Evolutionary conservation across 768 basidiomycete species (phyloP), one percentile per base, ranked within the genome.

Genomic region (Serendipita sp.): DNA sequence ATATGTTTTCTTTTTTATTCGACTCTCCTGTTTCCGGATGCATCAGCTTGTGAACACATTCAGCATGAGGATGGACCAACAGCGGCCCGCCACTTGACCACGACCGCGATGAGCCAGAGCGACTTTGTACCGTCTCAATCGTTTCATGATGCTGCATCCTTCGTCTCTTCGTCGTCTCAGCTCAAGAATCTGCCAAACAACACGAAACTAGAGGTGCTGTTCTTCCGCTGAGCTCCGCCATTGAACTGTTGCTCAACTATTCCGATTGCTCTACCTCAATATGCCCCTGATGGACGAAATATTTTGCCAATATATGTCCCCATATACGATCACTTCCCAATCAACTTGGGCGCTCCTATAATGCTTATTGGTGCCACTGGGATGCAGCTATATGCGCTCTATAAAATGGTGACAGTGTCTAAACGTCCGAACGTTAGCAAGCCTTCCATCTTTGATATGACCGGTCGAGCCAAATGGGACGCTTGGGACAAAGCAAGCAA

Each of bases 381-480:
- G 62, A 70, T 74, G 56, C 58, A 92, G 89, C 74, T 92, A n/a
- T 92, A 92, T 72, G 88, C 85, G 62, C 74, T 91, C 62, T 92
- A 82, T 81, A 92, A 92, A 71, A 81, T 75, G 70, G 71, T 89
- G 20, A 89, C 84, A 9, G 78, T 82, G 22, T 78, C 84, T 67
- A 70, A 3, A 71, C 72, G 3, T 3, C 90, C 89, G 13, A 75
- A 73, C 42, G 76, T 75, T 31, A 69, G 81, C 14, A 80, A 85
- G 2, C 90, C 90, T 2, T 84, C 82, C 22, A 74, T 92, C 43
- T 87, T 91, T 70, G 88, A 91, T 67, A 77, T 87, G 72, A 78
- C 84, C 1, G 88, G 85, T 16, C 76, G 87, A 20, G 88, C 88
- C 2, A 92, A 92, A 70, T 92, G 89, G 89, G 88, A 91, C 70